These are phyloP conservation scores for Ceriops zippeliana DNA, from an alignment of 345 rosid genomes.

Conservation along the genomic window DNA sequence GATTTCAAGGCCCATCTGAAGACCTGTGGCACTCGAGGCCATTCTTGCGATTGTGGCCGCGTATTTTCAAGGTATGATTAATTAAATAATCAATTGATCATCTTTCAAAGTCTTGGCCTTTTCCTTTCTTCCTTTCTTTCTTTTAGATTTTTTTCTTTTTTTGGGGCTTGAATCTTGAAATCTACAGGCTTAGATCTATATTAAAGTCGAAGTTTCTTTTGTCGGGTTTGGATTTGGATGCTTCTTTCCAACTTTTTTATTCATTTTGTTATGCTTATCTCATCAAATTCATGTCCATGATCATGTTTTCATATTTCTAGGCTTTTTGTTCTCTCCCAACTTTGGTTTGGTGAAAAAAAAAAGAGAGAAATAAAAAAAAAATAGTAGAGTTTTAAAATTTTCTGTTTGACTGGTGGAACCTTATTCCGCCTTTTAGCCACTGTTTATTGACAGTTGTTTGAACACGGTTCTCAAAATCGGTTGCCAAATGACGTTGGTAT, in stretches of 20 bases:
- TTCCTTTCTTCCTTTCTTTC: not conserved
- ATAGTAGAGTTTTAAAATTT: not conserved
- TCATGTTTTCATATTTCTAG: constrained; percentile 1
- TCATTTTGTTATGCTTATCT: too few species aligned
- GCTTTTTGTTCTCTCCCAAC: not conserved
- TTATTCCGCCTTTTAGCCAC: constrained; percentile 17
- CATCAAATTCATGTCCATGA: not conserved
- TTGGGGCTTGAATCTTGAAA: not conserved
- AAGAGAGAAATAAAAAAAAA: not conserved
- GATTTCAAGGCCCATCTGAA: constrained; percentile 97
- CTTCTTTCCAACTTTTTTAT: too few species aligned
- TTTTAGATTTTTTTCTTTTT: not conserved
- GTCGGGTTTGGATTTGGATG: too few species aligned
- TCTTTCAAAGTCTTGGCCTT: not conserved
- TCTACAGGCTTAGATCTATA: too few species aligned
- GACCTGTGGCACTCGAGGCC: constrained; percentile 95
- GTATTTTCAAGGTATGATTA: constrained; percentile 78
- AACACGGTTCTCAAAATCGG: constrained; percentile 37
- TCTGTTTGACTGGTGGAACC: constrained; percentile 24
- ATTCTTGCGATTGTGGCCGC: constrained; percentile 95
- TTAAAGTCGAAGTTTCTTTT: too few species aligned
- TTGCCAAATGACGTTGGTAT: constrained; percentile 11
- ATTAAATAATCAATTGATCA: not conserved
- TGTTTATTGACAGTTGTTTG: constrained; percentile 23
- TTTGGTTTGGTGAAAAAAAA: not conserved